These are phyloP conservation scores for Taphrina betulina DNA, from an alignment of 1,139 yeast genomes.

Conservation along the genomic window DNA sequence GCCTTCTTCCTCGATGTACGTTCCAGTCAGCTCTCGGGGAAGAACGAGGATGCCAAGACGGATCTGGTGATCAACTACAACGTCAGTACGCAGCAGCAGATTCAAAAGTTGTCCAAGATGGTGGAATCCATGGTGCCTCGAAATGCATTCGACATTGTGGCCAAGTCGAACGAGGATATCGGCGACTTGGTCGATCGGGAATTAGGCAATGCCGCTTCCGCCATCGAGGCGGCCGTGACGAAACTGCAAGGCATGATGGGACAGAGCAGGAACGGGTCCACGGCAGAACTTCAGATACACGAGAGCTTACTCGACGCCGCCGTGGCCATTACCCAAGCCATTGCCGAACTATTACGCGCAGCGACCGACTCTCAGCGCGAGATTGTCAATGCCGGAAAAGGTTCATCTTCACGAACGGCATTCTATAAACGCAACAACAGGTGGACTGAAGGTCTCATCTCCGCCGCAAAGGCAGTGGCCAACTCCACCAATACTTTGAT, in stretches of 20 bases:
- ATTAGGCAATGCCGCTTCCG: slow-evolving; percentile 67
- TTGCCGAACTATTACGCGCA: slow-evolving; percentile 67
- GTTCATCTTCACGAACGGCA: slow-evolving; percentile 65
- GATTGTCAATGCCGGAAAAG: slow-evolving; percentile 71
- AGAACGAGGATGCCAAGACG: slow-evolving; percentile 64
- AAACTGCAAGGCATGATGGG: slow-evolving; percentile 57
- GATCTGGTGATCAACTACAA: slow-evolving; percentile 77
- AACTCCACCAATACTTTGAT: slow-evolving; percentile 77
- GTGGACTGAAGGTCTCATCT: slow-evolving; percentile 92
- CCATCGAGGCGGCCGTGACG: slow-evolving; percentile 65
- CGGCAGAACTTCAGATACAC: slow-evolving; percentile 68
- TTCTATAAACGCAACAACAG: slow-evolving; percentile 84
- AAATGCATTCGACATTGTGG: slow-evolving; percentile 40
- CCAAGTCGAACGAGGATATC: slow-evolving; percentile 52
- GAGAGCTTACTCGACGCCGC: slow-evolving; percentile 78
- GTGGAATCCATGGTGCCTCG: slow-evolving; percentile 61
- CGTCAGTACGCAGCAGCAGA: slow-evolving; percentile 66
- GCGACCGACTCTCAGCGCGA: slow-evolving; percentile 82
- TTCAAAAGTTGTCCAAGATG: slow-evolving; percentile 59
- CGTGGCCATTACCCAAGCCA: slow-evolving; percentile 76
- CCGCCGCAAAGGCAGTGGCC: slow-evolving; percentile 89
- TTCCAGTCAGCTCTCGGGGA: slow-evolving; percentile 53
- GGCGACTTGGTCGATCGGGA: slow-evolving; percentile 71
- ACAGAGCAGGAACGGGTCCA: slow-evolving; percentile 54
- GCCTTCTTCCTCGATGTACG: slow-evolving; percentile 64